Percentiles rank a stretch among this genome's conserved stretches.
phyloP scores from a whole-genome alignment of 140 eudicot genomes.

The Stevia rebaudiana region DNA sequence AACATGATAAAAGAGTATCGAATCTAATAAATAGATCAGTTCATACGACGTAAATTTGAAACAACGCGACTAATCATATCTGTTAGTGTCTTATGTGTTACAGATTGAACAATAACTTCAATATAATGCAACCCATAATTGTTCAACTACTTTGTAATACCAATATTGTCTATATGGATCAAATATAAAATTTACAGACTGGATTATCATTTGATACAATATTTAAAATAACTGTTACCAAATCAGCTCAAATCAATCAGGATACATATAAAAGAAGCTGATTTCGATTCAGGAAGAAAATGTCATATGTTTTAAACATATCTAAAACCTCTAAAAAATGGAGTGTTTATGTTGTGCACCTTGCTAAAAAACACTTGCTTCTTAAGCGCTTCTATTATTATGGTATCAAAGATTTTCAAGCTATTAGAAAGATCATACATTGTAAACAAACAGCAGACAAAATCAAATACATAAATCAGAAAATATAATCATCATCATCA shows the following conservation, averaged over 20 bases:
- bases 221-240: not conserved
- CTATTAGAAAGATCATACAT: not conserved
- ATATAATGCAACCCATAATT: not conserved
- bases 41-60: not conserved
- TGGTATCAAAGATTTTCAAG: not conserved
- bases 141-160: not conserved
- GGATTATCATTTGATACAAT: not conserved
- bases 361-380: too few relatives aligned
- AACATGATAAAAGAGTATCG: not conserved
- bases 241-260: not conserved
- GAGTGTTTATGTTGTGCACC: too few relatives aligned
- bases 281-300: not conserved
- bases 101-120: not conserved
- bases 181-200: not conserved
- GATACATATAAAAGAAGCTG: not conserved
- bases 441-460: not conserved
- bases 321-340: too few relatives aligned
- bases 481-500: slow-evolving; percentile 25
- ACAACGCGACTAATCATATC: not conserved
- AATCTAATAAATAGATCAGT: not conserved
- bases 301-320: not conserved
- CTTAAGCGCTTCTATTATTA: too few relatives aligned
- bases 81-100: not conserved
- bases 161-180: not conserved
- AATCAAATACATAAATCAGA: not conserved